Percentiles rank a stretch among this genome's conserved stretches.
Evolutionary conservation across 768 basidiomycete species (phyloP).

Genomic region (Leccinum uliginosum): DNA sequence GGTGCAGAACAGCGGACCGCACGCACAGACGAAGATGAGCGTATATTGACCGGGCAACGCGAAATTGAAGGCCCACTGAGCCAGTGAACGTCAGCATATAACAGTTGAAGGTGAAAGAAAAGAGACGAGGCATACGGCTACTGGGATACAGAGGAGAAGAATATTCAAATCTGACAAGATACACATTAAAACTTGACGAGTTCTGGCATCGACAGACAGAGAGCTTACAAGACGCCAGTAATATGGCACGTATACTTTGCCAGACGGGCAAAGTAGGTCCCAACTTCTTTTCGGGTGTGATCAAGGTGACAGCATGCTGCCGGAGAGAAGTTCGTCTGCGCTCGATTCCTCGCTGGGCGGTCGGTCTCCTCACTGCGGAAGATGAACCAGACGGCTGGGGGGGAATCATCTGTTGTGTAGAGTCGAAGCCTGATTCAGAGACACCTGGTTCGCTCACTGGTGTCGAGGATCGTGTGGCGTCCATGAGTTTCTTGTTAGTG

Average conservation of each 20-base stretch:
- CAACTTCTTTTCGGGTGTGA: conserved; percentile 34
- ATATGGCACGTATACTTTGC: conserved; percentile 49
- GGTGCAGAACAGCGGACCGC: neutral
- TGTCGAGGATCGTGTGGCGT: conserved; percentile 5
- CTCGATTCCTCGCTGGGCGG: neutral
- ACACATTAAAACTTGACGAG: neutral
- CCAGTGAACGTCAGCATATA: neutral
- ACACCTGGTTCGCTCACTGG: conserved; percentile 11
- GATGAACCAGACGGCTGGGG: conserved; percentile 6
- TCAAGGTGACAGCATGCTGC: conserved; percentile 25
- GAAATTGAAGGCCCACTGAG: conserved; percentile 72
- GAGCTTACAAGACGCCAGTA: conserved; percentile 54
- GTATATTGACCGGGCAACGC: conserved; percentile 48
- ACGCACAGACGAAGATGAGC: conserved; percentile 71
- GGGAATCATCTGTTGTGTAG: conserved; percentile 7
- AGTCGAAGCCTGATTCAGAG: conserved; percentile 1
- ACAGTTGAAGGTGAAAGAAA: neutral
- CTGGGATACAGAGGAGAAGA: conserved; percentile 66
- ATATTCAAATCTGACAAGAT: conserved; percentile 56
- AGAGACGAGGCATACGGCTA: conserved; percentile 45
- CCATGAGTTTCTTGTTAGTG: conserved; percentile 12
- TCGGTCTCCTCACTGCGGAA: conserved; percentile 12
- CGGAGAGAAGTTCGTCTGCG: conserved; percentile 13
- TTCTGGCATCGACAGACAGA: neutral
- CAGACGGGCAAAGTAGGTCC: conserved; percentile 42